phyloP scores from a whole-genome alignment of 805 yeast genomes.

The Scheffersomyces amazonensis region DNA sequence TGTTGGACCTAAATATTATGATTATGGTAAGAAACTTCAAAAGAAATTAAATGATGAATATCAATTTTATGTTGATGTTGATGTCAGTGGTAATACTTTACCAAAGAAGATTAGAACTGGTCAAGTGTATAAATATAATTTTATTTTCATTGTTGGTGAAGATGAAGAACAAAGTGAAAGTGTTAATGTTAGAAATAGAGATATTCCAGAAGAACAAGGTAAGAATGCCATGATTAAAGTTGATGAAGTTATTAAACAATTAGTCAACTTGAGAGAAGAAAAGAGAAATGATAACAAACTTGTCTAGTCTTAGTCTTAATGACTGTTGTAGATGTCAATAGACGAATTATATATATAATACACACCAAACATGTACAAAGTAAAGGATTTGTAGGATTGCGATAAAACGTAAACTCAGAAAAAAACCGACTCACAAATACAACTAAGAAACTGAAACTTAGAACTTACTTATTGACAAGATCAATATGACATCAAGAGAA shows the following conservation, averaged over 20 bases:
- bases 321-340: too few species aligned
- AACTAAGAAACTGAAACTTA: too few species aligned
- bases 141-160: conserved; percentile 95
- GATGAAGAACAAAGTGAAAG: conserved; percentile 76
- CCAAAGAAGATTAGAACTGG: conserved; percentile 98
- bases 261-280: conserved; percentile 63
- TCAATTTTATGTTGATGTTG: conserved; percentile 91
- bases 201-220: conserved; percentile 86
- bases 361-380: too few species aligned
- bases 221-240: conserved; percentile 82
- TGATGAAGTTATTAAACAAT: conserved; percentile 67
- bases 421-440: too few species aligned
- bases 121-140: conserved; percentile 91
- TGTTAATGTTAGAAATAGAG: conserved; percentile 97
- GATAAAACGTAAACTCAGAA: too few species aligned
- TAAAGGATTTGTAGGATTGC: too few species aligned
- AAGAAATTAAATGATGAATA: conserved; percentile 58
- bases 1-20: conserved; percentile 90
- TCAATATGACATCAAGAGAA: conserved; percentile 1
- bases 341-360: too few species aligned
- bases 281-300: conserved; percentile 69
- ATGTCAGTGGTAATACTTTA: conserved; percentile 90
- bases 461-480: too few species aligned
- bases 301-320: too few species aligned
- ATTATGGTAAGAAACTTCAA: conserved; percentile 82